Base-by-base conservation (phyloP, 352 stramenopile species). In the Achlya hypogyna region DNA sequence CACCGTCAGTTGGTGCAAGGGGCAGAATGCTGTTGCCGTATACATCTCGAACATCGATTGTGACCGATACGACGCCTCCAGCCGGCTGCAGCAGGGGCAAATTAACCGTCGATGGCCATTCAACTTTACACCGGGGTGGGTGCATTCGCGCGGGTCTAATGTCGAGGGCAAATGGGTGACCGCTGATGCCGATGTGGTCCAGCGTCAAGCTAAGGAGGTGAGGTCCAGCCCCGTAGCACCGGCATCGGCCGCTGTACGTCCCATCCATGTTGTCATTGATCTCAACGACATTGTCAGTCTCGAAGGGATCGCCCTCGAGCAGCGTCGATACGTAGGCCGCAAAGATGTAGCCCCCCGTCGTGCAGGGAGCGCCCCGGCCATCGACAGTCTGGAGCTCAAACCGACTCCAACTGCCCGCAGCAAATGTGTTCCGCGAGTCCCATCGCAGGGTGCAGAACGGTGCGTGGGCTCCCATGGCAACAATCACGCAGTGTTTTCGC, bases 211-310 rank as follows among this genome's bases (percentile, higher is more conserved):
- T 18, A 6, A 62, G 6, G 28, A 49, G 16, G 31, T 49, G 49
- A 10, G 14, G 20, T 1, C 53, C 53, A 10, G 53, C 53, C 1
- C 20, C 5, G 22, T 20, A 4, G 31, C 53, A 45, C 5, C 53
- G 29, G 22, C 53, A 62, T 5, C 53, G 53, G 12, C 53, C 53
- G 35, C 31, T 49, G 53, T 62, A 62, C 27, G 4, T 25, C 12
- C 53, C 53, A 31, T 62, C 53, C 53, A 62, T 62, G 31, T 62
- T 45, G 53, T 62, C 53, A n/a, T 43, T 31, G 31, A 49, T 49
- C 49, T 62, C 31, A 31, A 62, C 53, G 27, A 14, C 31, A 12
- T 18, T 49, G 16, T 62, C 53, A 31, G 34, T 9, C 5, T 49
- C 6, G 38, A 10, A 12, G 53, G 53, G 10, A 20, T 62, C 53